Base-by-base conservation (phyloP, 768 basidiomycete species). In the Podaxis carcinomalis region DNA sequence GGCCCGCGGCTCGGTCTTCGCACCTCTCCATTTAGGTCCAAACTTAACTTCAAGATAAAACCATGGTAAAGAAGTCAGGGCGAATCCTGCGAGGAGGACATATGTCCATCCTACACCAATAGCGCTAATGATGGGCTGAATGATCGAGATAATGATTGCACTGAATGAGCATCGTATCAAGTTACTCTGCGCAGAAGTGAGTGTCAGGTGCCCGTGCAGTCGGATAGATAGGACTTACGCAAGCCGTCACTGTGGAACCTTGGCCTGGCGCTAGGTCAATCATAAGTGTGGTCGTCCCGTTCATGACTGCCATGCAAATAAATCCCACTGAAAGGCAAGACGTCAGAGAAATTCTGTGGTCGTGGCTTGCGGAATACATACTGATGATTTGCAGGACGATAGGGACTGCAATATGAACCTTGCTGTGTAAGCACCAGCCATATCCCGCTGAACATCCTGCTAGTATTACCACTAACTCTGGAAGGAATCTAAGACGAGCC, bases 71-170 rank as follows among this genome's bases (percentile, higher is more conserved):
- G 77, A 73, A 0, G 80, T 65, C 6, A 83, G 62, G 58, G 77
- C 73, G 25, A 89, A 66, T 5, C 79, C 80, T 2, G 75, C 80
- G 14, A 89, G 75, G 16, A 90, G 70, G 35, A 85, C 76, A 65
- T 87, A 91, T 3, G 88, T 83, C 86, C 87, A 91, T 4, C 89
- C 89, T 2, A 78, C 65, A 7, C 84, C 83, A n/a, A 92, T 73
- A 2, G 77, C 80, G 16, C 77, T 75, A 35, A 89, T 72, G 25
- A 90, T 80, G 10, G 84, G 69, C 57, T 89, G 80, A 44, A 90
- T 83, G 16, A 87, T 76, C 1, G 89, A 84, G 4, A 90, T 83
- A 35, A 82, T 67, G 0, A 74, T 76, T 1, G 89, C 89, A 50
- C 83, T 83, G 40, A 88, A 64, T 1, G 77, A 74, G 68, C 87